Evolutionary conservation across 768 basidiomycete species (phyloP).

Genomic region (Podaxis rugospora): DNA sequence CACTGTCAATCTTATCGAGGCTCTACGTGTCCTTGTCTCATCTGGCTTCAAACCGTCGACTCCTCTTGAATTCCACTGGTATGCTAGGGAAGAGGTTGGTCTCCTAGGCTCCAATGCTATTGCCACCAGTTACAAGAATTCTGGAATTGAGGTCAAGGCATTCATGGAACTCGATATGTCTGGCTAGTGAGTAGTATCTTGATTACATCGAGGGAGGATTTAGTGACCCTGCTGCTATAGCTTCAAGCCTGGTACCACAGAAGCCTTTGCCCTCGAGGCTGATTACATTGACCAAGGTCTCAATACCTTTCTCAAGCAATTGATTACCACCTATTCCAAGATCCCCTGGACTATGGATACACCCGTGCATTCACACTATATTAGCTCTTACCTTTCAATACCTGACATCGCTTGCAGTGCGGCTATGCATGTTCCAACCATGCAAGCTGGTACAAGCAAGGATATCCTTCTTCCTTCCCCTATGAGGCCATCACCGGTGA

Average conservation of each 20-base stretch:
- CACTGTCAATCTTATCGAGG: slow-evolving; percentile 39
- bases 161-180: slow-evolving; percentile 46
- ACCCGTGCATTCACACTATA: slow-evolving; percentile 24
- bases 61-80: slow-evolving; percentile 47
- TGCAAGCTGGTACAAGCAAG: slow-evolving; percentile 40
- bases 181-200: slow-evolving; percentile 25
- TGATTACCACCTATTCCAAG: slow-evolving; percentile 32
- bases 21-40: slow-evolving; percentile 33
- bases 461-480: slow-evolving; percentile 36
- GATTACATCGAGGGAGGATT: not conserved
- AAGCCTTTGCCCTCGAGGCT: slow-evolving; percentile 35
- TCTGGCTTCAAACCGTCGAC: slow-evolving; percentile 32
- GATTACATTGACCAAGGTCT: slow-evolving; percentile 35
- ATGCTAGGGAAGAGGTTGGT: slow-evolving; percentile 41
- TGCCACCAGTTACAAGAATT: slow-evolving; percentile 42
- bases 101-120: slow-evolving; percentile 51
- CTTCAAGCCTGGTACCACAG: slow-evolving; percentile 41
- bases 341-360: slow-evolving; percentile 32
- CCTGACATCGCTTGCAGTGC: slow-evolving; percentile 21
- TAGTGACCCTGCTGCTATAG: slow-evolving; percentile 19
- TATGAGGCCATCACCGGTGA: slow-evolving; percentile 38
- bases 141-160: slow-evolving; percentile 40
- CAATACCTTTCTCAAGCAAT: slow-evolving; percentile 40
- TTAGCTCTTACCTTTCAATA: not conserved
- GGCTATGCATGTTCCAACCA: slow-evolving; percentile 43